These are phyloP conservation scores for Phylloporus sp. DNA, from an alignment of 768 basidiomycete genomes.

Conservation along the genomic window DNA sequence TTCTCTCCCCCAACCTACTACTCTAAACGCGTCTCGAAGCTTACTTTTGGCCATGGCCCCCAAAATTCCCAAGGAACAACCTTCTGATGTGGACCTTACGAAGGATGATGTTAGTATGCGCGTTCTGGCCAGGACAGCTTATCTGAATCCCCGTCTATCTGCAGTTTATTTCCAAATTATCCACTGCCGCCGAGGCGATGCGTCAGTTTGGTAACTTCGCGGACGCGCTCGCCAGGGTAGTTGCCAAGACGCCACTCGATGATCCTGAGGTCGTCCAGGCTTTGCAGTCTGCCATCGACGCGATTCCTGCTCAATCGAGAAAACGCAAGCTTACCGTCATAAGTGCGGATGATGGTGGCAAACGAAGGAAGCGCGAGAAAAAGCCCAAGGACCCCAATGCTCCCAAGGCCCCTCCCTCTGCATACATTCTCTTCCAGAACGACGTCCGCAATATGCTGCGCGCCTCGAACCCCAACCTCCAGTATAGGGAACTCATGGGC, in stretches of 20 bases:
- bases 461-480: conserved; percentile 54
- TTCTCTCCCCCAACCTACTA: conserved; percentile 21
- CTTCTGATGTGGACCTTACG: conserved; percentile 23
- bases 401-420: conserved; percentile 88
- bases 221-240: conserved; percentile 52
- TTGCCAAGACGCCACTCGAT: conserved; percentile 36
- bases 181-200: conserved; percentile 56
- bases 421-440: conserved; percentile 94
- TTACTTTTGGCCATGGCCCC: conserved; percentile 20
- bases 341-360: conserved; percentile 36
- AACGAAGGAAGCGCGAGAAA: conserved; percentile 40
- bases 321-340: conserved; percentile 47
- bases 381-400: conserved; percentile 85
- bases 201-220: conserved; percentile 56
- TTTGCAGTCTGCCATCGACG: conserved; percentile 28
- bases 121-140: conserved; percentile 6
- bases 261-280: conserved; percentile 28
- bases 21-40: conserved; percentile 25
- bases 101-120: conserved; percentile 29
- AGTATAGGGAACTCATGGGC: conserved; percentile 66
- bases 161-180: conserved; percentile 54
- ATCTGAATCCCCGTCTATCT: conserved; percentile 23
- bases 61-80: conserved; percentile 22
- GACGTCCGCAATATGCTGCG: conserved; percentile 74
- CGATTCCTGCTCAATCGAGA: conserved; percentile 31